Conservation (phyloP, 2,329 filamentous ascomycete genomes). For the Bisporella sp. region DNA sequence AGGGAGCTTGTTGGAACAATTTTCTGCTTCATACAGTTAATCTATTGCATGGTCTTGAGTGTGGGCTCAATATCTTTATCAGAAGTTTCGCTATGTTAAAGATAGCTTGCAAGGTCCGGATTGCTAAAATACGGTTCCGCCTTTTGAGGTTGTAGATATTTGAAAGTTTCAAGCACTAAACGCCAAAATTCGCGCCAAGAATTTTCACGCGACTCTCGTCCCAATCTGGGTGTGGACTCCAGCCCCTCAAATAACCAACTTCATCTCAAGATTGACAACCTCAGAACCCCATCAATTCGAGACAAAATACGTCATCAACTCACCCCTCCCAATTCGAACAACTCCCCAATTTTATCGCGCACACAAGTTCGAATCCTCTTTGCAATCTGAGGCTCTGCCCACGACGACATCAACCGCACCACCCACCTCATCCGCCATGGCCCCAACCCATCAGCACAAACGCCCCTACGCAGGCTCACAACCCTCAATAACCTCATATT, state of each 20-base stretch:
- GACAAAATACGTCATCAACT: not conserved
- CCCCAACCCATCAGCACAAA: constrained; percentile 35
- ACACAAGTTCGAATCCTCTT: no score
- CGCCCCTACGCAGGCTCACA: constrained; percentile 57
- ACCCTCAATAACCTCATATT: constrained; percentile 52
- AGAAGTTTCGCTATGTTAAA: no score
- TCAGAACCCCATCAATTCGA: not conserved
- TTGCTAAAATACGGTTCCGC: no score
- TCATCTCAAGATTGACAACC: not conserved
- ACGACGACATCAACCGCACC: not conserved
- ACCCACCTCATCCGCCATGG: not conserved
- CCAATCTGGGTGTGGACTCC: not conserved
- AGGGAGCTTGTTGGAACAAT: no score
- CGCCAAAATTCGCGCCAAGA: not conserved
- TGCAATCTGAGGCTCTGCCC: no score
- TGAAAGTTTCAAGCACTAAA: not conserved
- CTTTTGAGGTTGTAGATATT: no score
- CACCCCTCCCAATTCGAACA: not conserved
- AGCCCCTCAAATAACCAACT: not conserved
- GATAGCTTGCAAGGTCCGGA: no score
- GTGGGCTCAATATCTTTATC: no score
- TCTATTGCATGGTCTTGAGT: no score
- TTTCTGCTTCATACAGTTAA: no score
- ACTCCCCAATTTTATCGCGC: not conserved
- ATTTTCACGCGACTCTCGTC: not conserved